Conservation (phyloP, 768 basidiomycete species). For the Suillus occidentalis region DNA sequence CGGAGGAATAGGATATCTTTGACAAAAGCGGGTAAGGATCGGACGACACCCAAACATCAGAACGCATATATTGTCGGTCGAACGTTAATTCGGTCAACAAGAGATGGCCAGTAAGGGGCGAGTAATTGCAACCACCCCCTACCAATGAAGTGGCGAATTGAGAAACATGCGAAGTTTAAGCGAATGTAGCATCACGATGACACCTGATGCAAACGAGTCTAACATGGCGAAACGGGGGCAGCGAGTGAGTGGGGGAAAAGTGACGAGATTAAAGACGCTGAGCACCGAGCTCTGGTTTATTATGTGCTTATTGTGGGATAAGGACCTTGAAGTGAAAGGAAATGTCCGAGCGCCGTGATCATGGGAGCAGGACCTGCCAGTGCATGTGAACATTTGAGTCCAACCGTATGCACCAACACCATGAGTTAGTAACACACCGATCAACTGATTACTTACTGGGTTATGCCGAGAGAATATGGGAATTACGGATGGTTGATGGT, state of each 20-base stretch:
- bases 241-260: too few species aligned
- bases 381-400: background rate
- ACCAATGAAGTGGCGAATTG: too few species aligned
- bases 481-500: too few species aligned
- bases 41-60: background rate
- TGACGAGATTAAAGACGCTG: background rate
- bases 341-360: background rate
- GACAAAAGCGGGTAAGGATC: background rate
- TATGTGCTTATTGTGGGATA: background rate
- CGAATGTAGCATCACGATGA: too few species aligned
- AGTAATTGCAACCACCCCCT: background rate
- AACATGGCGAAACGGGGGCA: too few species aligned
- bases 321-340: background rate
- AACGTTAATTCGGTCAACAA: background rate
- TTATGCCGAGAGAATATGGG: background rate
- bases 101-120: background rate
- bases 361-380: background rate
- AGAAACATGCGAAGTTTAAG: too few species aligned
- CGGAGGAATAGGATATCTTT: background rate
- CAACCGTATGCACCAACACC: background rate
- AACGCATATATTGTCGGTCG: too few species aligned
- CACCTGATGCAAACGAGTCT: too few species aligned
- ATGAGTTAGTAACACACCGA: too few species aligned
- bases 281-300: background rate
- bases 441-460: background rate